Evolutionary conservation across 2,329 filamentous ascomycete genomes (phyloP).

Genomic region (Penicillium sp.): DNA sequence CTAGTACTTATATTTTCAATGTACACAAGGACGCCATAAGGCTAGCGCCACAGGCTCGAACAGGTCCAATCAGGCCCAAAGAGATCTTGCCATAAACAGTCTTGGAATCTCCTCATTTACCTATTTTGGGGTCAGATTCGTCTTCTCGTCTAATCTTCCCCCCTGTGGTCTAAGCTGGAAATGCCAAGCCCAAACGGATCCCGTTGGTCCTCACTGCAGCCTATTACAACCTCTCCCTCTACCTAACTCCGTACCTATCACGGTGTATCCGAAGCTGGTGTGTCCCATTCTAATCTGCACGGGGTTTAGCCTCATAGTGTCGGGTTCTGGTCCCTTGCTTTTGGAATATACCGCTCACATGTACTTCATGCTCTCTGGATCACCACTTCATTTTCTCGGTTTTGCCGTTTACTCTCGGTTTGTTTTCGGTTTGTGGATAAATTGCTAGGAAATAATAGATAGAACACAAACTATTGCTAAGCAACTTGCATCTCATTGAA

Average conservation of each 20-base stretch:
- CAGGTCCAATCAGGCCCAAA: neutral
- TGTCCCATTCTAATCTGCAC: neutral
- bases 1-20: neutral
- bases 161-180: neutral
- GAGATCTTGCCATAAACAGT: neutral
- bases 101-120: neutral
- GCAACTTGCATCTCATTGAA: neutral
- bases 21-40: neutral
- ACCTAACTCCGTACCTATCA: too few relatives aligned
- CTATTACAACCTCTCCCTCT: neutral
- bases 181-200: neutral
- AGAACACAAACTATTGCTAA: neutral
- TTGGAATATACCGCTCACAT: neutral
- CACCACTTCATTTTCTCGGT: neutral
- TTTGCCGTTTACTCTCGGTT: neutral
- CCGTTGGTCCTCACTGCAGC: neutral
- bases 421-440: neutral
- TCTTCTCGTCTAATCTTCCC: neutral
- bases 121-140: neutral
- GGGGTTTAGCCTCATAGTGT: neutral
- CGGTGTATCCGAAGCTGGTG: neutral
- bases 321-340: neutral
- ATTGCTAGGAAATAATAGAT: too few relatives aligned
- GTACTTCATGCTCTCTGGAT: neutral
- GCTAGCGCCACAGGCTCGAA: neutral